Evolutionary conservation across 768 basidiomycete species (phyloP).

Genomic region (Russula griseocarnosa): DNA sequence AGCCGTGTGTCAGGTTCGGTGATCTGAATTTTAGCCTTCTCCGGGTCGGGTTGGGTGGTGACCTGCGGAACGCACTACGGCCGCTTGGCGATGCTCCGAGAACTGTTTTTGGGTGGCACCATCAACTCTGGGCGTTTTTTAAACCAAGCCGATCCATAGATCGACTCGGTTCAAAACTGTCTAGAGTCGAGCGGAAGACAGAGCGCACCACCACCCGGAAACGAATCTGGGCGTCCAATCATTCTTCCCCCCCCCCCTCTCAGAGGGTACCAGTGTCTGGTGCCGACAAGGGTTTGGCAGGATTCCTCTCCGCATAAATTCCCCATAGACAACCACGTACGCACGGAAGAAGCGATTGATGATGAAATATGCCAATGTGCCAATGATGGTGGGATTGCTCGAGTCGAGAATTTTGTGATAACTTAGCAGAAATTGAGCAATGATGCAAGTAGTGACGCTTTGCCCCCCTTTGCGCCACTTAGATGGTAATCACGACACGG

Average conservation of each 20-base stretch:
- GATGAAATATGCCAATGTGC: background rate
- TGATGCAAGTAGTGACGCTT: background rate
- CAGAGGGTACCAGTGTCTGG: background rate
- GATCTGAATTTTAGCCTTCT: slow-evolving; percentile 34
- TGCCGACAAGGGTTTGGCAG: background rate
- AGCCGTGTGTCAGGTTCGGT: background rate
- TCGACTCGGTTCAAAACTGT: background rate
- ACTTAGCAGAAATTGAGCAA: background rate
- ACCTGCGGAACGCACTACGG: slow-evolving; percentile 52
- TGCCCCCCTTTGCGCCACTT: background rate
- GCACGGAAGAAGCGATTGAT: background rate
- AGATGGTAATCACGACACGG: slow-evolving; percentile 25
- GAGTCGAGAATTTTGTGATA: background rate
- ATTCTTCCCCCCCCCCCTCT: background rate
- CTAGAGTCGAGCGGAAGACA: slow-evolving; percentile 10
- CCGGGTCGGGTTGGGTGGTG: slow-evolving; percentile 46
- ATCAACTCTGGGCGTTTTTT: background rate
- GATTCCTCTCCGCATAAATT: background rate
- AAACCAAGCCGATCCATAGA: background rate
- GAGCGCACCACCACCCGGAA: background rate
- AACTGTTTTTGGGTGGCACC: background rate
- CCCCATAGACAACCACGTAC: background rate
- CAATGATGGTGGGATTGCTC: background rate
- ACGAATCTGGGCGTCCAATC: background rate
- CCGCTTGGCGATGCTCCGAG: slow-evolving; percentile 52